Conservation (phyloP, 345 rosid genomes). For the Cardamine occulta region DNA sequence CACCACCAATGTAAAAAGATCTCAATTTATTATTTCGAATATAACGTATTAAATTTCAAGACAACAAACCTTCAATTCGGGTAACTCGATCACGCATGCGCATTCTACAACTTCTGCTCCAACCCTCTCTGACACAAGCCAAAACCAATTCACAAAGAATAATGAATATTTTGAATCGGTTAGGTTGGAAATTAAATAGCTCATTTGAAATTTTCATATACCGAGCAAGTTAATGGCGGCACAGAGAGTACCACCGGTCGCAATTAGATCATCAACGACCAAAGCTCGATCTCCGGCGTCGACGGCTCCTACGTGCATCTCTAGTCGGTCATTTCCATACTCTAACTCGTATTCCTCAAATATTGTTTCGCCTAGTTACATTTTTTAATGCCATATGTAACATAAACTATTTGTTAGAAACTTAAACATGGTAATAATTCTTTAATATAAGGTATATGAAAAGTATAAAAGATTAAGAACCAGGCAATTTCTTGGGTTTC, state of each 20-base stretch:
- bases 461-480: conserved; percentile 44
- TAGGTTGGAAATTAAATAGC: conserved; percentile 6
- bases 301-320: conserved; percentile 94
- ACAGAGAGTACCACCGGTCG: conserved; percentile 94
- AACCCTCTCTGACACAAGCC: conserved; percentile 59
- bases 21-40: conserved; percentile 38
- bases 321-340: conserved; percentile 86
- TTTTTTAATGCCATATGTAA: conserved; percentile 23
- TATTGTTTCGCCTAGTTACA: conserved; percentile 70
- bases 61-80: conserved; percentile 69
- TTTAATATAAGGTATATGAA: background rate
- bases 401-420: conserved; percentile 11
- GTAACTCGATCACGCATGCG: conserved; percentile 85
- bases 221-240: conserved; percentile 95
- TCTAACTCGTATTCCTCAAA: conserved; percentile 85
- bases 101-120: conserved; percentile 96
- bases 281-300: conserved; percentile 74
- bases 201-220: conserved; percentile 27
- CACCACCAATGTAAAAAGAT: conserved; percentile 39
- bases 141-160: conserved; percentile 6
- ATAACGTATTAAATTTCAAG: conserved; percentile 34
- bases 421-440: background rate
- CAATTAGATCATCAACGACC: conserved; percentile 89
- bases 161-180: conserved; percentile 1
- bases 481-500: conserved; percentile 91